These are phyloP conservation scores for Arxiozyma slooffiae DNA, from an alignment of 1,139 yeast species.

Conservation along the genomic window DNA sequence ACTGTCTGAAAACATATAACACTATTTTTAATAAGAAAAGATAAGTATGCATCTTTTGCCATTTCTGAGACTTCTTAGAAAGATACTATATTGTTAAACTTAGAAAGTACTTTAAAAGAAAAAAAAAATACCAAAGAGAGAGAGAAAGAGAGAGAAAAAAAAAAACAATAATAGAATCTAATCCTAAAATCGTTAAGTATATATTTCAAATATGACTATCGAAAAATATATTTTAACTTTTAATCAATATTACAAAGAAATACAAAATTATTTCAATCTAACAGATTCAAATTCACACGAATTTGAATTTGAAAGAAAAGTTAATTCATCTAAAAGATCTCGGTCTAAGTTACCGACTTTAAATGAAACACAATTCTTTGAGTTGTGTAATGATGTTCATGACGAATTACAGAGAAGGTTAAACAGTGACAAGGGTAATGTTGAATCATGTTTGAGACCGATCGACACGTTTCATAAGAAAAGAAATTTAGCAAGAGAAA, in stretches of 20 bases:
- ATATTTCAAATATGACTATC: not conserved
- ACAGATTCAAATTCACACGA: not conserved
- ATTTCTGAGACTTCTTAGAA: no score
- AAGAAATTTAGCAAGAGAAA: constrained; percentile 89
- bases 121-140: no score
- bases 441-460: not conserved
- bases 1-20: not conserved
- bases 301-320: constrained; percentile 3
- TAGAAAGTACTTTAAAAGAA: no score
- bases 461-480: constrained; percentile 51
- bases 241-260: not conserved
- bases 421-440: not conserved
- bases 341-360: constrained; percentile 13
- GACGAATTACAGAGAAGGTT: constrained; percentile 15
- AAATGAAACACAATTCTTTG: constrained; percentile 12
- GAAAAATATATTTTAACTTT: not conserved
- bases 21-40: no score
- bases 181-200: not conserved
- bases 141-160: no score
- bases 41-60: no score
- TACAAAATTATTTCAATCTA: constrained; percentile 1
- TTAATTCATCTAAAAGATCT: constrained; percentile 5
- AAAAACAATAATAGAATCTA: not conserved
- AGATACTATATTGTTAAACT: no score
- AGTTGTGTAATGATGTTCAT: constrained; percentile 15